Base-by-base conservation (phyloP, 192 early-diverging fungal species). In the Piromyces sp. region DNA sequence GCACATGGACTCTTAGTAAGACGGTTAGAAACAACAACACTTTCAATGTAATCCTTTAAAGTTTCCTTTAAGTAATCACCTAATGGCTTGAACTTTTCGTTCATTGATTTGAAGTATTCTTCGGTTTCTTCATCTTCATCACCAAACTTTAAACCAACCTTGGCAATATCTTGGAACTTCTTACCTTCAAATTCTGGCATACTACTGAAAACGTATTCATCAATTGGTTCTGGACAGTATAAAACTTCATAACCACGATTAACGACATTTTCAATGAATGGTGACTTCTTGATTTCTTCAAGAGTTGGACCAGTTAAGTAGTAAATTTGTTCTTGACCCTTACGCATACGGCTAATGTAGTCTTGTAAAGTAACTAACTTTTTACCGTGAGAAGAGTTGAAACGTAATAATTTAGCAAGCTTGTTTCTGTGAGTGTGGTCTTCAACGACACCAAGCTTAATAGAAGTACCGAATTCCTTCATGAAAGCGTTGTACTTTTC, bases 381-480 rank as follows among this genome's bases (percentile, higher is more conserved):
- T 85, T 83, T 82, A 58, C 42, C 36, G 81, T 80, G 81, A 1
- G 96, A 95, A 30, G 93, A 90, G 81, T 89, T 87, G 83, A 93
- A 98, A 38, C 96, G 91, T 82, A 99, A 86, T 30, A 98, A 90
- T 82, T 93, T 90, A 22, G 91, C 83, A n/a, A 98, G 88, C 83
- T 91, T 91, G 84, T 94, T 93, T 82, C 90, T 89, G 31, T 31
- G 78, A 33, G 86, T 87, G 79, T 30, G 42, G 79, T 95, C 94
- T 87, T 98, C 96, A 85, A 96, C 91, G 30, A 96, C 92, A 29
- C 98, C 98, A 80, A 96, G 87, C 86, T 97, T 96, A 82, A 98
- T 83, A 42, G 91, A 92, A 36, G 86, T 83, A 79, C 93, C 92
- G 13, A 42, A 81, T 30, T 37, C 33, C 40, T 81, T 37, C 81